Percentiles rank a stretch among this genome's conserved stretches.
Conservation (phyloP, 2,329 filamentous ascomycete genomes). For the Colletotrichum theobromicola region DNA sequence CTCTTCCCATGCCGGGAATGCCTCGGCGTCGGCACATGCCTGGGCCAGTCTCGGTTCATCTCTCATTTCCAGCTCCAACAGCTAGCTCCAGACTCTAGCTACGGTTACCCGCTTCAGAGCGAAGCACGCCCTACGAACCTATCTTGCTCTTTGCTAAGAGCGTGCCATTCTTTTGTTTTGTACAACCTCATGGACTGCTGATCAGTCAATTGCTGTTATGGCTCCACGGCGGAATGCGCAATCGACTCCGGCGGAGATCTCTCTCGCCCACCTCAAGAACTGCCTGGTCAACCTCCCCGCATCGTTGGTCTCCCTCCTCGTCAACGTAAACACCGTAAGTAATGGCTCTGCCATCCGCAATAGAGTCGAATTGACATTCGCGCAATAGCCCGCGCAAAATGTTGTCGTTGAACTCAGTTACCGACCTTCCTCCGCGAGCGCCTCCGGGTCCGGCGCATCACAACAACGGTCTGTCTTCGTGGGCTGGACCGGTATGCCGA, state of each 20-base stretch:
- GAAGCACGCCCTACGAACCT: neutral
- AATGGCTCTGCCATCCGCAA: neutral
- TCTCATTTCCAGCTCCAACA: slow-evolving; percentile 5
- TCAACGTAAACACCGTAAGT: slow-evolving; percentile 88
- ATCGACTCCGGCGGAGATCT: slow-evolving; percentile 80
- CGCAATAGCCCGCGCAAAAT: slow-evolving; percentile 82
- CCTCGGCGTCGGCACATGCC: slow-evolving; percentile 35
- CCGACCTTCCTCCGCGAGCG: slow-evolving; percentile 52
- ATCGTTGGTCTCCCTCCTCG: slow-evolving; percentile 81
- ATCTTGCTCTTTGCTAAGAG: neutral
- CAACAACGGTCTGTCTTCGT: slow-evolving; percentile 78
- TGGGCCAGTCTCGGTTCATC: slow-evolving; percentile 17
- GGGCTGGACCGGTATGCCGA: slow-evolving; percentile 98
- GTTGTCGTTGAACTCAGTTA: slow-evolving; percentile 91
- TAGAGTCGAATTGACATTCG: neutral
- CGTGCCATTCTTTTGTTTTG: neutral
- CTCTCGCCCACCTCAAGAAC: slow-evolving; percentile 86
- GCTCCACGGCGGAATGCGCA: slow-evolving; percentile 59
- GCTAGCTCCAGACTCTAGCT: neutral
- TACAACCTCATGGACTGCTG: neutral
- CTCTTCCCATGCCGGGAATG: slow-evolving; percentile 15
- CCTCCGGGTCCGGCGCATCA: slow-evolving; percentile 50
- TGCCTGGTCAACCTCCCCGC: slow-evolving; percentile 93
- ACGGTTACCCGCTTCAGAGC: neutral
- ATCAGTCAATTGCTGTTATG: slow-evolving; percentile 37